These are phyloP conservation scores for Cyberlindnera suaveolens DNA, from an alignment of 805 yeast species.

Conservation along the genomic window DNA sequence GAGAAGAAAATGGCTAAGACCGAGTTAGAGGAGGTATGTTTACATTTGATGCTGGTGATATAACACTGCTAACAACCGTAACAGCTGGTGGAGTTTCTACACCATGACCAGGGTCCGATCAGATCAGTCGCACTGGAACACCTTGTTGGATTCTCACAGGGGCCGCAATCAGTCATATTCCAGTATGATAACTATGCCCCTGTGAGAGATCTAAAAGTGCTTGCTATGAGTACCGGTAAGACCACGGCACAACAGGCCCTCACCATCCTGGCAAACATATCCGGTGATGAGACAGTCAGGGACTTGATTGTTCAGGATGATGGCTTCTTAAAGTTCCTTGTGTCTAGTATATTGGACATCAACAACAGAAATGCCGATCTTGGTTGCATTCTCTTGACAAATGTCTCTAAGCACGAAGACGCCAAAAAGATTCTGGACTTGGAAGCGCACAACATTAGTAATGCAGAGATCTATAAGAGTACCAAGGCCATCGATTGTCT, in stretches of 20 bases:
- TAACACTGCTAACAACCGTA: slow-evolving; percentile 22
- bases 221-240: slow-evolving; percentile 48
- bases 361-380: slow-evolving; percentile 69
- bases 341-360: slow-evolving; percentile 42
- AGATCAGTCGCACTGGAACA: slow-evolving; percentile 81
- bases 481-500: slow-evolving; percentile 64
- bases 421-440: slow-evolving; percentile 46
- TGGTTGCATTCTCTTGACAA: slow-evolving; percentile 77
- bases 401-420: slow-evolving; percentile 72
- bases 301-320: slow-evolving; percentile 59
- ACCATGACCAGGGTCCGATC: slow-evolving; percentile 72
- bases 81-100: slow-evolving; percentile 67
- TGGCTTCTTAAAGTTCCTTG: slow-evolving; percentile 43
- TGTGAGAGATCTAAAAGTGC: slow-evolving; percentile 59
- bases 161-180: slow-evolving; percentile 61
- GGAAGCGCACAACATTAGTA: slow-evolving; percentile 17
- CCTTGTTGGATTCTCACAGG: slow-evolving; percentile 74
- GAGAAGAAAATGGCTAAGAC: slow-evolving; percentile 10
- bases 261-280: slow-evolving; percentile 76
- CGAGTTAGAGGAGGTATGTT: slow-evolving; percentile 33
- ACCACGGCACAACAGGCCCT: slow-evolving; percentile 58
- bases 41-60: too few relatives aligned
- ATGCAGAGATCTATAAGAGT: slow-evolving; percentile 45
- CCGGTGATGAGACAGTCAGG: slow-evolving; percentile 64
- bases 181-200: slow-evolving; percentile 64